phyloP scores from a whole-genome alignment of 805 yeast species.

The Helenozyma rhizophorensis region DNA sequence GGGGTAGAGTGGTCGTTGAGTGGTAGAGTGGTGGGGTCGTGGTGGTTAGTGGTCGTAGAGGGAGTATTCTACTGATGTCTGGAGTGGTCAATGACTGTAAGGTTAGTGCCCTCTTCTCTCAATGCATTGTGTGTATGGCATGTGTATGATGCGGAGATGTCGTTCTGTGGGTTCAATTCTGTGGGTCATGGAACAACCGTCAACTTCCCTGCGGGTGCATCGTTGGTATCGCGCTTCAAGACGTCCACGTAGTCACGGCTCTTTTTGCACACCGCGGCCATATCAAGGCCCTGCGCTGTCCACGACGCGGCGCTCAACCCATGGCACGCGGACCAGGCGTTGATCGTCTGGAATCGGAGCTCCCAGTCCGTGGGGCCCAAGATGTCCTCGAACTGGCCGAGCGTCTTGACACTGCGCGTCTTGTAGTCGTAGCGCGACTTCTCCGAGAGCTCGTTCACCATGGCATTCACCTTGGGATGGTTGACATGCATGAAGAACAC shows the following conservation, averaged over 20 bases:
- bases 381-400: conserved; percentile 14
- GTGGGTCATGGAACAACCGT: not conserved
- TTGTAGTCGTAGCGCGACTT: conserved; percentile 16
- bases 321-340: conserved; percentile 28
- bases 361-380: conserved; percentile 30
- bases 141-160: no score
- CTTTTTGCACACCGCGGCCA: conserved; percentile 9
- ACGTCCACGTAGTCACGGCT: conserved; percentile 6
- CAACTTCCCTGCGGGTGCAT: conserved; percentile 5
- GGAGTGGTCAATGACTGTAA: no score
- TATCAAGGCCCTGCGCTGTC: conserved; percentile 14
- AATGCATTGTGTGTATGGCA: no score
- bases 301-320: conserved; percentile 22
- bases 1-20: no score
- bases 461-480: conserved; percentile 30
- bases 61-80: no score
- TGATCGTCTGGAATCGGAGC: conserved; percentile 27
- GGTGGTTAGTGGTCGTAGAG: no score
- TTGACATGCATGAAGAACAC: conserved; percentile 30
- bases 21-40: no score
- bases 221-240: conserved; percentile 8
- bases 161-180: no score
- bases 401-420: conserved; percentile 21
- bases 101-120: no score
- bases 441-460: conserved; percentile 15